These are phyloP conservation scores for Alternaria sp. DNA, from an alignment of 2,329 filamentous ascomycete genomes.

Conservation along the genomic window DNA sequence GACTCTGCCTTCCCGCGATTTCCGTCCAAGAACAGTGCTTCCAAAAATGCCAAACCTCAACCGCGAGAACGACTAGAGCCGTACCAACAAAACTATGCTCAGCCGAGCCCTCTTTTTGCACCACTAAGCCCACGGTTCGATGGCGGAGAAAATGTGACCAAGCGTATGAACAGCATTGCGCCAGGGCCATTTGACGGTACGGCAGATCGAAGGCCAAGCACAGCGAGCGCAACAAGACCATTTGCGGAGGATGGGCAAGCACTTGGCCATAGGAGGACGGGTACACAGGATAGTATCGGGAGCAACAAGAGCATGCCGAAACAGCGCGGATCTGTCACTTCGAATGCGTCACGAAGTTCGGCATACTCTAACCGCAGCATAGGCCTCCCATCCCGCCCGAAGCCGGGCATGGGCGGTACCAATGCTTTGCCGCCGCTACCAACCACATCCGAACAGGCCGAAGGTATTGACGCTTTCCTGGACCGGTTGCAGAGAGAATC, in stretches of 20 bases:
- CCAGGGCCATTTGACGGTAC: conserved; percentile 70
- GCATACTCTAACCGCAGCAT: conserved; percentile 39
- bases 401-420: conserved; percentile 22
- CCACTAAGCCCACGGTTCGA: conserved; percentile 59
- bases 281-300: conserved; percentile 45
- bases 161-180: conserved; percentile 71
- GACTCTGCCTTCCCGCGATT: conserved; percentile 65
- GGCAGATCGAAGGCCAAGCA: conserved; percentile 44
- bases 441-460: conserved; percentile 31
- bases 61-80: conserved; percentile 36
- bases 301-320: conserved; percentile 39
- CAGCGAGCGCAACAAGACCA: conserved; percentile 44
- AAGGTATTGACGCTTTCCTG: conserved; percentile 51
- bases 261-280: conserved; percentile 46
- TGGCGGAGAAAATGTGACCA: conserved; percentile 59
- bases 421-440: conserved; percentile 33
- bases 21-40: conserved; percentile 51
- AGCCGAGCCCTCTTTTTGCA: conserved; percentile 53
- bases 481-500: conserved; percentile 48
- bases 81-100: conserved; percentile 41
- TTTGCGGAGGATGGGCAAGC: conserved; percentile 34
- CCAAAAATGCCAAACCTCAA: conserved; percentile 32
- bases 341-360: conserved; percentile 43
- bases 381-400: conserved; percentile 37
- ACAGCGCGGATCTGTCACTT: conserved; percentile 39